Percentiles rank a stretch among this genome's conserved stretches.
These are phyloP conservation scores for Aspergillus conjunctus DNA, from an alignment of 495 filamentous ascomycete species.

Conservation along the genomic window DNA sequence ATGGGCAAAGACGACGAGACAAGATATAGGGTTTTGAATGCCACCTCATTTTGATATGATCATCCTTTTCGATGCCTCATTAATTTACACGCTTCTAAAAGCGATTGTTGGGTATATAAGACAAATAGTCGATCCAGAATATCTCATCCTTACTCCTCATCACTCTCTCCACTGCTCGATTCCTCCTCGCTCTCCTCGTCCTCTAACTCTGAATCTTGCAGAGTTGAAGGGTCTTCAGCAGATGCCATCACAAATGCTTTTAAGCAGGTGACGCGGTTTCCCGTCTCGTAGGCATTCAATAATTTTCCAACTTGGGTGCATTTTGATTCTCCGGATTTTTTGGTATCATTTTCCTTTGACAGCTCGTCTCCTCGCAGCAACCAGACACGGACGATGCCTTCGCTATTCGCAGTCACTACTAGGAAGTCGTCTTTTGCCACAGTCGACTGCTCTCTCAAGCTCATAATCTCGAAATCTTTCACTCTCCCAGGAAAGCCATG, in stretches of 20 bases:
- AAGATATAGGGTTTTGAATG: not conserved
- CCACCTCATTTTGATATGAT: not conserved
- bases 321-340: slow-evolving; percentile 25
- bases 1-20: not conserved
- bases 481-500: slow-evolving; percentile 68
- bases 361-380: slow-evolving; percentile 46
- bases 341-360: slow-evolving; percentile 23
- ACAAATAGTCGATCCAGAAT: slow-evolving; percentile 4
- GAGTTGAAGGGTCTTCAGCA: slow-evolving; percentile 39
- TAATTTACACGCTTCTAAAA: slow-evolving; percentile 10
- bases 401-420: slow-evolving; percentile 77
- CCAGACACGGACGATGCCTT: slow-evolving; percentile 82
- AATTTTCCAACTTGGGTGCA: slow-evolving; percentile 65
- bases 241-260: slow-evolving; percentile 77
- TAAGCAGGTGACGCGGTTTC: slow-evolving; percentile 87
- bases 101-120: slow-evolving; percentile 23
- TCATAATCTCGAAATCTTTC: slow-evolving; percentile 82
- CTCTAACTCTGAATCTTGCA: slow-evolving; percentile 35
- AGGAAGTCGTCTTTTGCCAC: slow-evolving; percentile 48
- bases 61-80: slow-evolving; percentile 11
- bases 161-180: slow-evolving; percentile 48
- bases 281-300: slow-evolving; percentile 79
- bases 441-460: slow-evolving; percentile 38
- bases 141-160: slow-evolving; percentile 31
- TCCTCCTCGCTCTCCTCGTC: slow-evolving; percentile 45